Percentiles rank a stretch among this genome's conserved stretches.
Evolutionary conservation across 2,329 filamentous ascomycete genomes (phyloP).

Genomic region (Aspergillus sp.): DNA sequence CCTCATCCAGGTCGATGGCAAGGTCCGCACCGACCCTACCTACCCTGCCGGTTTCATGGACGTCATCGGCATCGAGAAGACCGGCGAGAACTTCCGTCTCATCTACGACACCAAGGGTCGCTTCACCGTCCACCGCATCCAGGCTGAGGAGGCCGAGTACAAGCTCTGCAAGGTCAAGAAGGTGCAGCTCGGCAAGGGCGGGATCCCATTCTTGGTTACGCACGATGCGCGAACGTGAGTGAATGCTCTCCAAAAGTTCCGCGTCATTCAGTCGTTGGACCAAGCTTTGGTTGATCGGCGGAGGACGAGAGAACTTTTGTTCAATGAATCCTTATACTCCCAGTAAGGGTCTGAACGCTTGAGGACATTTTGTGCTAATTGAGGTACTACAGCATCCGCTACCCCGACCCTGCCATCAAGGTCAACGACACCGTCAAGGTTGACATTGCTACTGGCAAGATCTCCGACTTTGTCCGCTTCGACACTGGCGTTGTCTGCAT

Average conservation of each 20-base stretch:
- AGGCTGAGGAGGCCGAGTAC: slow-evolving; percentile 98
- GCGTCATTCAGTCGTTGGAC: slow-evolving; percentile 99
- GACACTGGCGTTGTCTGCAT: slow-evolving; percentile 98
- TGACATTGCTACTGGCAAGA: slow-evolving; percentile 95
- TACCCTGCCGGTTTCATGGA: slow-evolving; percentile 99
- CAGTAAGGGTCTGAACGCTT: slow-evolving; percentile 34
- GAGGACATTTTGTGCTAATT: slow-evolving; percentile 41
- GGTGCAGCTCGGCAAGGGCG: slow-evolving; percentile 98
- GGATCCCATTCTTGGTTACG: slow-evolving; percentile 99
- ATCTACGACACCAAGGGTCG: slow-evolving; percentile 99
- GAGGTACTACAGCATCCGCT: slow-evolving; percentile 79
- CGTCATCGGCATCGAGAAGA: slow-evolving; percentile 99
- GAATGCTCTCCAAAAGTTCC: slow-evolving; percentile 61
- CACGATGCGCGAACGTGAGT: slow-evolving; percentile 99
- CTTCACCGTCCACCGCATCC: slow-evolving; percentile 99
- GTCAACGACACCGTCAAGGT: slow-evolving; percentile 99
- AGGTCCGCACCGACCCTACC: slow-evolving; percentile 98
- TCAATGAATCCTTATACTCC: slow-evolving; percentile 26
- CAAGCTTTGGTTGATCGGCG: slow-evolving; percentile 83
- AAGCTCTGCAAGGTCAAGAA: slow-evolving; percentile 99
- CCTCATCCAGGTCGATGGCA: slow-evolving; percentile 99
- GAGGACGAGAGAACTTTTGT: slow-evolving; percentile 40
- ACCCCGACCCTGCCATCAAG: slow-evolving; percentile 97
- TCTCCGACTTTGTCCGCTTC: slow-evolving; percentile 97
- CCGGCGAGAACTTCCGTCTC: slow-evolving; percentile 99